phyloP scores from a whole-genome alignment of 2,329 filamentous ascomycete genomes.

The Geosmithia morbida region DNA sequence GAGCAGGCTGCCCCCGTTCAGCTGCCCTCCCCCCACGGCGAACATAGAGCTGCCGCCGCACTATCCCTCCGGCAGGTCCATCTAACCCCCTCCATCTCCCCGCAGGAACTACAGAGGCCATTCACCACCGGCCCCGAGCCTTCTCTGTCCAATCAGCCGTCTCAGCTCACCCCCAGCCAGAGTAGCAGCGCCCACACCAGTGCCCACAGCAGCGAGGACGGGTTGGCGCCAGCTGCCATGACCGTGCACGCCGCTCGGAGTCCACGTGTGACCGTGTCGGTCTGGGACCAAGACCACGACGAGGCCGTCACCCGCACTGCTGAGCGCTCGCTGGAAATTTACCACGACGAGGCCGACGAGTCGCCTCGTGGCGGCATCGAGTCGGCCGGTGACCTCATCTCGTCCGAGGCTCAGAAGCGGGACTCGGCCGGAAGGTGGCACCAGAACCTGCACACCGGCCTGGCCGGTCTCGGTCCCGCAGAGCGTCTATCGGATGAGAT shows the following conservation, averaged over 20 bases:
- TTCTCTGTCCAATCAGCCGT: slow-evolving; percentile 10
- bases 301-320: slow-evolving; percentile 18
- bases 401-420: slow-evolving; percentile 12
- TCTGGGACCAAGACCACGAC: slow-evolving; percentile 33
- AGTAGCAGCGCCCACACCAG: slow-evolving; percentile 34
- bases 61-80: slow-evolving; percentile 8
- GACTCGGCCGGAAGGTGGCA: slow-evolving; percentile 27
- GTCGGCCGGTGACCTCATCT: slow-evolving; percentile 24
- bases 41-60: slow-evolving; percentile 11
- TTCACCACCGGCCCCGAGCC: slow-evolving; percentile 16
- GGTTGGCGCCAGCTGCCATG: slow-evolving; percentile 19
- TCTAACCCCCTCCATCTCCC: slow-evolving; percentile 22
- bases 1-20: slow-evolving; percentile 34
- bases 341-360: neutral
- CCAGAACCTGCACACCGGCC: slow-evolving; percentile 21
- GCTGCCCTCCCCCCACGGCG: slow-evolving; percentile 24
- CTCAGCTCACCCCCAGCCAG: slow-evolving; percentile 33
- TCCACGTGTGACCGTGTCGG: slow-evolving; percentile 40
- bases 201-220: slow-evolving; percentile 21
- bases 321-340: slow-evolving; percentile 23
- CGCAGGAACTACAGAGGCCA: slow-evolving; percentile 25
- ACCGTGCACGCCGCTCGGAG: slow-evolving; percentile 29
- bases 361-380: slow-evolving; percentile 17
- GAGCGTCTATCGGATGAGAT: slow-evolving; percentile 27
- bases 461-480: slow-evolving; percentile 31